Evolutionary conservation across 257 asterid genomes (phyloP), one percentile per base, ranked within the genome.

Genomic region (Solanum pennellii): DNA sequence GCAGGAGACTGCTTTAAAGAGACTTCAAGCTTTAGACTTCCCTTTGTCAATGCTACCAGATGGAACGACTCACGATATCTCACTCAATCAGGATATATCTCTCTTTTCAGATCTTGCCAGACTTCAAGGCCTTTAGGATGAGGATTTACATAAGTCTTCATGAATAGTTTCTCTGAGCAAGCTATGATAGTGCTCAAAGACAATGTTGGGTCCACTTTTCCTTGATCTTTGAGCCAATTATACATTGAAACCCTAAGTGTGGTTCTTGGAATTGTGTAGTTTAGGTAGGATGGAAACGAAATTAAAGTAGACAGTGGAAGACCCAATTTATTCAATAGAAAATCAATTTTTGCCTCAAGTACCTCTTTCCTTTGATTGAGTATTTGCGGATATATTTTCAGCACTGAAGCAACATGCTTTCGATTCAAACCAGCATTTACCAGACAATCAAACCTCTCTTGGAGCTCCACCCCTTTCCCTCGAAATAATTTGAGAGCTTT

Each of bases 121-220:
- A 85, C 89, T 52, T 85, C 91, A 83, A 73, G 92, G 89, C 98
- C 97, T 87, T 87, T 66, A 31, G 94, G 95, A 89, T 93, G 97
- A 87, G 86, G 86, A 80, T 90, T 86, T 47, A 95, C 98, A 68
- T 93, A 95, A 39, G 86, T 11, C 89, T 41, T 90, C 86, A 88
- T 52, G 83, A 93, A 94, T 33, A 35, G 33, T 65, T 89, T 88
- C 5, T 95, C 98, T 5, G 97, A 92, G 65, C 85, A 82, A 44
- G 95, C 90, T 89, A 95, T 56, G 71, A 95, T 89, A 66, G 99
- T 93, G 94, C 95, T 94, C 49, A 94, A 87, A 33, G 98, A 87
- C 92, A 96, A 91, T 41, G 90, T 87, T 4, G 90, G 89, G 16
- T 89, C 92, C 72, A 88, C 95, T 21, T 41, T 84, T 44, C 91